Evolutionary conservation across 306 rosid genomes (phyloP), one percentile per base, ranked within the genome.

Genomic region (Argentina anserina): DNA sequence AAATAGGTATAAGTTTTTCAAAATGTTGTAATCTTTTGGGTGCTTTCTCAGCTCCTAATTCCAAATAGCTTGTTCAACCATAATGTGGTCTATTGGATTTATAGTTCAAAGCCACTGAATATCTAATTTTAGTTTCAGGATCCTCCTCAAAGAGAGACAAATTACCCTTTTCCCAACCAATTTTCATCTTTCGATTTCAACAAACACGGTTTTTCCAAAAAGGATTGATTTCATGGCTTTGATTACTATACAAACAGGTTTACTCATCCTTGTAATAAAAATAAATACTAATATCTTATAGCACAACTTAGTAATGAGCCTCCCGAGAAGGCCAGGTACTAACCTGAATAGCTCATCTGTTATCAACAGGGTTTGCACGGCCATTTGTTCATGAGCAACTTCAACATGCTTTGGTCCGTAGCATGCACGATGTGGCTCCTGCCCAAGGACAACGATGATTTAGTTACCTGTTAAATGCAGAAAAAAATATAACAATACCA

Each of bases 381-480:
- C 97, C 85, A 94, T 77, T 73, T 92, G 90, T 77, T 94, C 99
- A 76, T 88, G 89, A 77, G 99, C 99, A 77, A 94, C 92, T 83
- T 94, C 99, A 59, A 94, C 92, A 73, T 94, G 99, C 84, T 91
- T 94, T 18, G 84, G 81, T 79, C 99, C 99, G 84, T 91, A 94
- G 79, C 97, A 94, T 49, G 97, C 97, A 70, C 97, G 96, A 63
- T 81, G 63, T 55, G 95, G 74, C 76, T 94, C 96, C 99, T 94
- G 90, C 71, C 31, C 56, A 69, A 53, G 10, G 45, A 66, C 56
- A 42, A 77, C 55, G 52, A n/a, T 25, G 50, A 71, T 58, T 73
- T 21, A 74, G 12, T 52, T 39, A 46, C 31, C 60, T 15, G 4
- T 17, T 20, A 5, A 53, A 58, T 58, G 47, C 23, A 58, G 13